A percentile compares a stretch with the other conserved stretches of the same genome.
phyloP scores from a whole-genome alignment of 768 basidiomycete species.

The Mycena vulgaris region DNA sequence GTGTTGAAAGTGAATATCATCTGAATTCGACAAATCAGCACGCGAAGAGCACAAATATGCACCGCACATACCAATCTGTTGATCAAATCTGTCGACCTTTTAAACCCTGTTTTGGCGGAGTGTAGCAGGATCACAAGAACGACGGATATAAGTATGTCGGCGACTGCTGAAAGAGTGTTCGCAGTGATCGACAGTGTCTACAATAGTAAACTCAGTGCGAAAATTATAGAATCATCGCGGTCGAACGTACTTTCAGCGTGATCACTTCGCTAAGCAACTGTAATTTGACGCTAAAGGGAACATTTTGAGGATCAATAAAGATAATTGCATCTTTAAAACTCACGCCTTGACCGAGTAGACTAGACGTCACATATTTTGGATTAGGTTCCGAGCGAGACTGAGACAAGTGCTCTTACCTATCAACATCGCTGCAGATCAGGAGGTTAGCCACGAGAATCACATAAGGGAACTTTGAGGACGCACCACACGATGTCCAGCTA shows the following conservation, averaged over 20 bases:
- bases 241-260: constrained; percentile 14
- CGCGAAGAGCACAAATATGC: neutral
- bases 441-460: neutral
- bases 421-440: neutral
- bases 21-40: neutral
- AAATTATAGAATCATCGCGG: no score
- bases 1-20: constrained; percentile 22
- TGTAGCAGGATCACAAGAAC: constrained; percentile 22
- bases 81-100: constrained; percentile 28
- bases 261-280: constrained; percentile 10
- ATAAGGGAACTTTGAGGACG: neutral
- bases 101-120: constrained; percentile 29
- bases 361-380: neutral
- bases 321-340: neutral
- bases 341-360: constrained; percentile 36
- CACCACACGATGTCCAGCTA: constrained; percentile 36
- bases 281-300: constrained; percentile 21
- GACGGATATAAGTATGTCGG: constrained; percentile 19
- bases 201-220: neutral
- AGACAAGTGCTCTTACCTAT: neutral
- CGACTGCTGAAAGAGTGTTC: constrained; percentile 22
- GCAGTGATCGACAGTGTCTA: constrained; percentile 26
- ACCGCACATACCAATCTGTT: constrained; percentile 22
- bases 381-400: neutral
- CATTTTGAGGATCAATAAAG: neutral